Evolutionary conservation across 2,329 filamentous ascomycete species (phyloP), one percentile per base, ranked within the genome.

Genomic region (Lachnellula subtilissima): DNA sequence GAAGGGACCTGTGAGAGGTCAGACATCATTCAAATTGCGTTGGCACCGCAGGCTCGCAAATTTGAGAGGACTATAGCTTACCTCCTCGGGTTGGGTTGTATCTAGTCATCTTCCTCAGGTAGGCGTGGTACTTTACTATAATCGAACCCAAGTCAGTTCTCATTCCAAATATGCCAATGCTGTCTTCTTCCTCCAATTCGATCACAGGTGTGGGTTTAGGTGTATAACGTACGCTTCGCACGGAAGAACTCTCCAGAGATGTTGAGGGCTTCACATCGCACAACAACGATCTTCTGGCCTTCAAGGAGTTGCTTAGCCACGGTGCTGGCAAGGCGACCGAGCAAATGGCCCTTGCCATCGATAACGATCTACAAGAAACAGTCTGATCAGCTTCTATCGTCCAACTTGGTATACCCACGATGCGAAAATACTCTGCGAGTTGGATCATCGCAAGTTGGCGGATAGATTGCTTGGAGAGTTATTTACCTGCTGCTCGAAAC

Each of bases 221-320:
- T 63, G 56, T 54, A 59, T 25, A 73, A 96, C 93, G 80, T 96
- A 99, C 94, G 89, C 89, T 99, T 99, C 71, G 93, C 87, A 79
- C 94, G 91, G 89, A 99, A 99, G 90, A 99, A 99, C 85, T 97
- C 94, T 82, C 94, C 94, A 70, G 94, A 99, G 86, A 99, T 99
- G 88, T 99, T 99, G 78, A 99, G 87, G 73, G 91, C 91, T 83
- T 99, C 94, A 81, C 89, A 95, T 84, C 94, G 91, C 77, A 99
- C 94, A 71, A 99, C 83, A 73, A 97, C 93, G 76, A 99, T 95
- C 89, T 97, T 97, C 84, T 97, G 93, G 77, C 93, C 93, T 80
- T 87, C 95, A 72, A 97, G 89, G 74, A 97, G 87, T 85, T 97
- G 93, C 89, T 97, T 97, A 77, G 93, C 93, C 74, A 97, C 91